phyloP scores from a whole-genome alignment of 305 asterid species.

The Fraxinus sp. region DNA sequence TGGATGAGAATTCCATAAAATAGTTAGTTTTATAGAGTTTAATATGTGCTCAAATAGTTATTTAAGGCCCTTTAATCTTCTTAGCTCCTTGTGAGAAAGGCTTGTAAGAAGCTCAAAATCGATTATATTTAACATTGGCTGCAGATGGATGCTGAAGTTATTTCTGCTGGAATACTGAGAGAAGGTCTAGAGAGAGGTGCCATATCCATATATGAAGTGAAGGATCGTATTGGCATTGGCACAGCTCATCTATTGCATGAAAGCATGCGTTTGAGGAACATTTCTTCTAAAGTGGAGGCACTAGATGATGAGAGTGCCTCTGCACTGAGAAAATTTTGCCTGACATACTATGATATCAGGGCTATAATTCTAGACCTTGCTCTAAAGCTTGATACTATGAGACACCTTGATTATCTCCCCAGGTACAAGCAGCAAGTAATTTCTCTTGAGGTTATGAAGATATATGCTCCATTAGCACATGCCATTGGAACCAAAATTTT shows the following conservation, averaged over 20 bases:
- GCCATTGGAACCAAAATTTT: constrained; percentile 63
- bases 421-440: constrained; percentile 74
- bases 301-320: constrained; percentile 69
- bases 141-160: constrained; percentile 96
- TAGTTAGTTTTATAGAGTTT: neutral
- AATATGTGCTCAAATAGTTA: neutral
- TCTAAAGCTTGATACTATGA: constrained; percentile 78
- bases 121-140: constrained; percentile 16
- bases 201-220: constrained; percentile 55
- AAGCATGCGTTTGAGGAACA: constrained; percentile 61
- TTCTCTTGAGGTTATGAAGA: constrained; percentile 74
- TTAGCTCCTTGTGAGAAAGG: neutral
- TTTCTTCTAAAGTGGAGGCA: constrained; percentile 58
- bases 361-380: constrained; percentile 79
- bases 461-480: constrained; percentile 89
- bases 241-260: constrained; percentile 85
- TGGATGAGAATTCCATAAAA: neutral
- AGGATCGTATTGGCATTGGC: constrained; percentile 55
- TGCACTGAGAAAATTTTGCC: constrained; percentile 76
- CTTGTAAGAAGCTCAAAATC: neutral
- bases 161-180: constrained; percentile 72
- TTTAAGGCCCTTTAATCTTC: neutral
- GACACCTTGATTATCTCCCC: constrained; percentile 76
- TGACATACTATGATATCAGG: constrained; percentile 78
- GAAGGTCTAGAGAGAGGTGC: constrained; percentile 66